phyloP scores from a whole-genome alignment of 805 yeast genomes.

The Kuraishia ogatae region DNA sequence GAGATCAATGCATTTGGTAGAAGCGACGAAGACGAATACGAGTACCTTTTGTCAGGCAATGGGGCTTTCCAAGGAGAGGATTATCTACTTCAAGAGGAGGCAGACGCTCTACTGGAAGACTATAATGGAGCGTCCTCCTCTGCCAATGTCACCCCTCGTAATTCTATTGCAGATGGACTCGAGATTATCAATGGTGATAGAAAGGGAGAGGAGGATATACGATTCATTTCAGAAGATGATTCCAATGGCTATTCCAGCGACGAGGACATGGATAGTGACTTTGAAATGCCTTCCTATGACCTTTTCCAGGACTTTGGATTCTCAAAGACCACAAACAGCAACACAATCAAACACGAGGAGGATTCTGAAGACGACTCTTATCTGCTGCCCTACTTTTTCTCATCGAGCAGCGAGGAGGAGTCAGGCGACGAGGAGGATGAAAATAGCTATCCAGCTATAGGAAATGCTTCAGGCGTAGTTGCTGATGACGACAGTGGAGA shows the following conservation, averaged over 20 bases:
- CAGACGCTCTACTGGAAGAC: constrained; percentile 33
- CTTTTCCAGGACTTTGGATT: constrained; percentile 9
- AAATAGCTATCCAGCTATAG: constrained; percentile 1
- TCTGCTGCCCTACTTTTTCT: constrained; percentile 67
- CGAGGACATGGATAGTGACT: constrained; percentile 21
- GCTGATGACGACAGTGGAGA: constrained; percentile 52
- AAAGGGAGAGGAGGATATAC: constrained; percentile 2
- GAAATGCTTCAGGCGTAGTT: constrained; percentile 1
- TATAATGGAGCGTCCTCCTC: constrained; percentile 20
- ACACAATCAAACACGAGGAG: constrained; percentile 13
- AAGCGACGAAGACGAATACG: constrained; percentile 23
- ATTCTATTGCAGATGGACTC: constrained; percentile 14
- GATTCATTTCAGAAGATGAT: constrained; percentile 3
- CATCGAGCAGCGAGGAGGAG: constrained; percentile 19
- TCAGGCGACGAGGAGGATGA: constrained; percentile 9
- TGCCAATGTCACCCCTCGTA: constrained; percentile 20
- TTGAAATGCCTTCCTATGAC: constrained; percentile 19
- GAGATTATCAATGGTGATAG: constrained; percentile 8
- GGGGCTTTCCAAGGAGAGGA: constrained; percentile 19
- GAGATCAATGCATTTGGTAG: constrained; percentile 25
- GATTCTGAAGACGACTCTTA: constrained; percentile 58
- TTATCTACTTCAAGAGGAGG: constrained; percentile 29
- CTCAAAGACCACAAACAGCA: neutral
- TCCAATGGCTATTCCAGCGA: constrained; percentile 12
- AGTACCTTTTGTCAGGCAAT: constrained; percentile 17